Conservation (phyloP, 306 rosid genomes). For the Cicer yamashitae region DNA sequence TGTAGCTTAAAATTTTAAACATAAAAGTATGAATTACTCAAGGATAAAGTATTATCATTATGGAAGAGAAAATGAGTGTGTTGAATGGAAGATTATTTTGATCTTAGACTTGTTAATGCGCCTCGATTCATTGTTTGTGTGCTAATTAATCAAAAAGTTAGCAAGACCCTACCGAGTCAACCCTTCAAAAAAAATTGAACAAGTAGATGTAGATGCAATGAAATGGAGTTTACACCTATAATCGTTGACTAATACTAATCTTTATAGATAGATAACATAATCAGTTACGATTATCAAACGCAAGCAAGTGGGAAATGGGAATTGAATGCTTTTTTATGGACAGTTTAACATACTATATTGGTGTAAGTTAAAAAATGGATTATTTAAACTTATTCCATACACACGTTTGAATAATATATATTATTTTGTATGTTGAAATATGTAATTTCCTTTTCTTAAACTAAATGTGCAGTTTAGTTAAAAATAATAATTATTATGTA, state of each 20-base stretch:
- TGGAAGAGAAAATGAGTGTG: neutral
- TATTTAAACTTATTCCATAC: too few relatives aligned
- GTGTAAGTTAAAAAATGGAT: too few relatives aligned
- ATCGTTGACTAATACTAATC: neutral
- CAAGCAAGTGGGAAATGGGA: neutral
- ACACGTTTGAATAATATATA: too few relatives aligned
- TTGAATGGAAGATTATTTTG: neutral
- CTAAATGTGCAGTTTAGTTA: too few relatives aligned
- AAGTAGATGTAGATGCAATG: neutral
- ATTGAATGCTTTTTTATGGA: neutral
- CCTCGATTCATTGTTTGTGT: neutral
- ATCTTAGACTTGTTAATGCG: neutral
- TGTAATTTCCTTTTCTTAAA: too few relatives aligned
- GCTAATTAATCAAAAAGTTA: neutral
- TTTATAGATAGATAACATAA: neutral
- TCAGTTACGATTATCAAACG: neutral
- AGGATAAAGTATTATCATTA: neutral
- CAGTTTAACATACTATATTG: too few relatives aligned
- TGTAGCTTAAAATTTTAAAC: too few relatives aligned
- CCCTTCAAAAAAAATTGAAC: neutral
- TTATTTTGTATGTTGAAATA: too few relatives aligned
- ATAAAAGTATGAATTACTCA: too few relatives aligned
- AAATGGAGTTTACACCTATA: neutral
- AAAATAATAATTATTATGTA: too few relatives aligned
- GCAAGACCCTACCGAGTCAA: neutral